phyloP scores from a whole-genome alignment of 75 land plant genomes.

The Picea sitchensis region DNA sequence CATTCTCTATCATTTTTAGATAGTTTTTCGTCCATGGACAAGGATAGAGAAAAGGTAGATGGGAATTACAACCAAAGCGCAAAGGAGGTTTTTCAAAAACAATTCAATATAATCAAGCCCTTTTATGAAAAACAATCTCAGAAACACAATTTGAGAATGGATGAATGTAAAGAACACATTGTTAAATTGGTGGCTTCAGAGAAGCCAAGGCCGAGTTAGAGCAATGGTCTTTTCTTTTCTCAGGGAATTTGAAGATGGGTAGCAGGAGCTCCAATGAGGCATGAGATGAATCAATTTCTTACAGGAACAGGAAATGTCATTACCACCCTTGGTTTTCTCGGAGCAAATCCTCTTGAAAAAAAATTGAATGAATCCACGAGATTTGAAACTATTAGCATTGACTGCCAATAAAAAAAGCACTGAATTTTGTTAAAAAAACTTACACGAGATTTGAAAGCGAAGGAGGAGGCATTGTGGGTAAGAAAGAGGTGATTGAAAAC shows the following conservation, averaged over 20 bases:
- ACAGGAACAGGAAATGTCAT: too few species aligned
- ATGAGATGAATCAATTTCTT: too few species aligned
- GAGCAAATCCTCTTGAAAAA: too few species aligned
- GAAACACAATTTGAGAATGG: constrained; percentile 7
- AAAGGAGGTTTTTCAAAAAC: constrained; percentile 45
- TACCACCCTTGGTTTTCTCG: too few species aligned
- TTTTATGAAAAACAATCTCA: constrained; percentile 38
- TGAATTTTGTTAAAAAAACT: too few species aligned
- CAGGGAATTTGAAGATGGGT: constrained; percentile 37
- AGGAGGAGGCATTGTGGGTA: too few species aligned
- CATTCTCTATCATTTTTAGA: background rate
- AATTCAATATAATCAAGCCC: constrained; percentile 47
- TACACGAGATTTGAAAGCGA: too few species aligned
- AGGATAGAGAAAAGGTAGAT: background rate
- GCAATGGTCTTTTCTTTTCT: constrained; percentile 29
- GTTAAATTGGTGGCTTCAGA: constrained; percentile 15
- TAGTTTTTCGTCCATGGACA: background rate
- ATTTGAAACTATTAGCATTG: too few species aligned
- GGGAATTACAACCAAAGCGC: constrained; percentile 12
- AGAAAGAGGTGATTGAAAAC: too few species aligned
- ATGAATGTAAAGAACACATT: constrained; percentile 10
- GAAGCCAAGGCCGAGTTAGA: background rate
- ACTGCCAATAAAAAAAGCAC: too few species aligned
- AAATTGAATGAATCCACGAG: too few species aligned
- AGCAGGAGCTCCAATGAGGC: constrained; percentile 14